A percentile compares a stretch with the other conserved stretches of the same genome.
These are phyloP conservation scores for Ormosia emarginata DNA, from an alignment of 306 rosid species.

Conservation along the genomic window DNA sequence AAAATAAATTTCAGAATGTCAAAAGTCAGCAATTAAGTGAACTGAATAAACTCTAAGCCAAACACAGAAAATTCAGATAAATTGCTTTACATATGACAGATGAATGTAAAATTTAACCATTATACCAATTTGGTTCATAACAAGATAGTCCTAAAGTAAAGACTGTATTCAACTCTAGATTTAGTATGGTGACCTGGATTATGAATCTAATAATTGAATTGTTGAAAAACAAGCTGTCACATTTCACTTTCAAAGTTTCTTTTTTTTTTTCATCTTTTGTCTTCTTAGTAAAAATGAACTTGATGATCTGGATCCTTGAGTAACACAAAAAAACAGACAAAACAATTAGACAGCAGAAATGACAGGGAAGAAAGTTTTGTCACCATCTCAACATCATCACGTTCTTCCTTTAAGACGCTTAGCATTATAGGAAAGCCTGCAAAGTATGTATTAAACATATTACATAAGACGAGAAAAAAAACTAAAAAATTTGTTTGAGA, in stretches of 20 bases:
- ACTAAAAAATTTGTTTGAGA: background rate
- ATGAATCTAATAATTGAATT: background rate
- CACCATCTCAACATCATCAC: constrained; percentile 95
- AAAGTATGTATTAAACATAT: constrained; percentile 15
- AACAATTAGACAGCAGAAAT: background rate
- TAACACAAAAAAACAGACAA: background rate
- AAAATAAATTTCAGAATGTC: background rate
- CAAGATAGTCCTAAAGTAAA: background rate
- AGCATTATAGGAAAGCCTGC: constrained; percentile 85
- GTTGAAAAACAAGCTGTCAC: background rate
- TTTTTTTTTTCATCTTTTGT: background rate
- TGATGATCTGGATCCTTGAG: background rate
- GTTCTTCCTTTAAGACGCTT: constrained; percentile 78
- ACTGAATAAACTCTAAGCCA: background rate
- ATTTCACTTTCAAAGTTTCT: background rate
- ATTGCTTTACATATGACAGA: background rate
- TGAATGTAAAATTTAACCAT: constrained; percentile 1
- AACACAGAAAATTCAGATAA: background rate
- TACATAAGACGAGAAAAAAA: background rate
- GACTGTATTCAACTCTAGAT: background rate
- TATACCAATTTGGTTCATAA: background rate
- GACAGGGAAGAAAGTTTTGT: constrained; percentile 16
- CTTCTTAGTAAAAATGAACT: background rate
- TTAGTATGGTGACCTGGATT: background rate
- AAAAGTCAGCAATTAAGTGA: background rate